A percentile compares a stretch with the other conserved stretches of the same genome.
phyloP scores from a whole-genome alignment of 768 basidiomycete genomes.

The Flagelloscypha sp. region DNA sequence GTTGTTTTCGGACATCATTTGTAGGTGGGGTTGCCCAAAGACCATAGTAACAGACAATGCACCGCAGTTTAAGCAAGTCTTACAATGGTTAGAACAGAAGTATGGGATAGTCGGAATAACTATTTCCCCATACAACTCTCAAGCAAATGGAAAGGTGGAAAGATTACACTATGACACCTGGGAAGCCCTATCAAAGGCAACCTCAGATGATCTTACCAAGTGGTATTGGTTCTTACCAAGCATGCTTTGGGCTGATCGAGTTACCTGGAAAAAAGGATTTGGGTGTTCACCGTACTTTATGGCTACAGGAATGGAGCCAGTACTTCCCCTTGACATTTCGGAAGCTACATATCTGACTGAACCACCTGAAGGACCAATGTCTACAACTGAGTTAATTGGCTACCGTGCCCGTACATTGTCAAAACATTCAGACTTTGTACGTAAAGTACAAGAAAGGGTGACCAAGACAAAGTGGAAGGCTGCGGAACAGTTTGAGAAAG shows the following conservation, averaged over 20 bases:
- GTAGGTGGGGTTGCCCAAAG: constrained; percentile 27
- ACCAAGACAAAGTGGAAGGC: constrained; percentile 4
- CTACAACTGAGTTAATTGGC: constrained; percentile 16
- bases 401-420: constrained; percentile 13
- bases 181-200: constrained; percentile 16
- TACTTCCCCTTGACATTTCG: constrained; percentile 18
- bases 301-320: constrained; percentile 23
- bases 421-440: constrained; percentile 14
- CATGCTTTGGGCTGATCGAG: constrained; percentile 26
- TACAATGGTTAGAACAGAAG: constrained; percentile 15
- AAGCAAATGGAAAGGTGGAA: constrained; percentile 15
- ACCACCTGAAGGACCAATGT: constrained; percentile 9
- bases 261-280: constrained; percentile 13
- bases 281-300: constrained; percentile 20
- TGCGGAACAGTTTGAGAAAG: constrained; percentile 11
- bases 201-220: constrained; percentile 16
- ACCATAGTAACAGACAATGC: constrained; percentile 37
- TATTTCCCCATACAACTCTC: constrained; percentile 23
- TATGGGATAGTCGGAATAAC: constrained; percentile 23
- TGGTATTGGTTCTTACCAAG: constrained; percentile 22
- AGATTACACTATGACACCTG: constrained; percentile 5
- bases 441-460: constrained; percentile 11
- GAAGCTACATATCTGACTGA: constrained; percentile 21
- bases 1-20: constrained; percentile 23
- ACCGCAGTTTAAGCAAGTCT: constrained; percentile 15